Evolutionary conservation across 371 early-diverging fungal genomes (phyloP).

Genomic region (Mucor indicus): DNA sequence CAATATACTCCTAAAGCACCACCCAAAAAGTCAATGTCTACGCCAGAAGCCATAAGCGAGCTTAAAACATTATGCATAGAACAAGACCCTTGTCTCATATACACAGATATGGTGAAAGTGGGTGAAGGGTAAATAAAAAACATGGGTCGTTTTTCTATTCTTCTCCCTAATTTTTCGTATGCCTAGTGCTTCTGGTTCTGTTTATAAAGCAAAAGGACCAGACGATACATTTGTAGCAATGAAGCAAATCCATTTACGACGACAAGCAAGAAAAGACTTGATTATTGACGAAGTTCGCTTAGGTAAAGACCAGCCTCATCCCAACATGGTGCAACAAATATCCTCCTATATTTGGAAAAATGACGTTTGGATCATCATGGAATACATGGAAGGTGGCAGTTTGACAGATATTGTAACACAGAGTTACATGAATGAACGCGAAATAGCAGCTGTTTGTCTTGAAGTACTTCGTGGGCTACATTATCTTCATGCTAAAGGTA

Average conservation of each 20-base stretch:
- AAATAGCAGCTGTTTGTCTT: constrained; percentile 79
- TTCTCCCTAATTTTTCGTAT: too few relatives aligned
- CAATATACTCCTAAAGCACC: neutral
- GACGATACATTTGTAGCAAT: constrained; percentile 77
- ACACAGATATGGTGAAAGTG: constrained; percentile 60
- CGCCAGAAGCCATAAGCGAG: constrained; percentile 71
- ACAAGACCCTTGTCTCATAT: constrained; percentile 72
- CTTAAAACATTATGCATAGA: constrained; percentile 82
- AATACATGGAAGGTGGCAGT: constrained; percentile 89
- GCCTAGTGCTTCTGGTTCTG: constrained; percentile 52
- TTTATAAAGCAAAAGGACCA: constrained; percentile 73
- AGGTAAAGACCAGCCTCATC: constrained; percentile 81
- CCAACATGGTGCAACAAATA: constrained; percentile 82
- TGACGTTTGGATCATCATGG: constrained; percentile 86
- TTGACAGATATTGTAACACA: constrained; percentile 80
- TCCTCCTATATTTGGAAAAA: constrained; percentile 74
- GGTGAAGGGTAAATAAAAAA: constrained; percentile 78
- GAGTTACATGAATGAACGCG: constrained; percentile 81
- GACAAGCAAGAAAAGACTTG: constrained; percentile 85
- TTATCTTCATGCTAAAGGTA: constrained; percentile 69
- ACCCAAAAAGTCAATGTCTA: constrained; percentile 9
- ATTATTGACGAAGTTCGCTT: constrained; percentile 86
- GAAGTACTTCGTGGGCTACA: constrained; percentile 76
- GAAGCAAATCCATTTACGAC: constrained; percentile 84
- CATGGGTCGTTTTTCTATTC: too few relatives aligned